phyloP scores from a whole-genome alignment of 306 rosid genomes.

The Sicyos baderoa region DNA sequence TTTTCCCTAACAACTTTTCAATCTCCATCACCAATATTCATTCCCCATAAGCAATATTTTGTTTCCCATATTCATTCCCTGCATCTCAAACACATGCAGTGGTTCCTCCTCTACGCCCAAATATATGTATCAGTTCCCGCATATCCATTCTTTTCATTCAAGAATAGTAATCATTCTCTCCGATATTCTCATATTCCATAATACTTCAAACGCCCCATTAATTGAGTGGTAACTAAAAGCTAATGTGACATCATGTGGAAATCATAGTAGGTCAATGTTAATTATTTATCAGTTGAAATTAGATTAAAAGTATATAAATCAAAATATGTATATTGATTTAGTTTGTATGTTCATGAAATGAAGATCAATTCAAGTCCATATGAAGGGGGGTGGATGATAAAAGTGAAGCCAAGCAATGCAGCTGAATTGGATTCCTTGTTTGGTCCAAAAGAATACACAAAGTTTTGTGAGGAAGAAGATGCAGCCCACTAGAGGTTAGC shows the following conservation, averaged over 20 bases:
- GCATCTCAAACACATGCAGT: no score
- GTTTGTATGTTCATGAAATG: slow-evolving; percentile 19
- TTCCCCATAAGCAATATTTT: no score
- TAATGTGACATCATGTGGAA: background rate
- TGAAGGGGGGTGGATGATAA: slow-evolving; percentile 94
- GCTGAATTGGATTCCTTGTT: slow-evolving; percentile 51
- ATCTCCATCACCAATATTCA: no score
- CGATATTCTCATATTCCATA: no score
- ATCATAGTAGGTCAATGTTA: background rate
- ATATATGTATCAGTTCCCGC: no score
- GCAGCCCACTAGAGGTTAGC: slow-evolving; percentile 46
- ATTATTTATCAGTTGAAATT: background rate
- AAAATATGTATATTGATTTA: background rate
- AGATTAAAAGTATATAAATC: background rate
- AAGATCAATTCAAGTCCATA: slow-evolving; percentile 75
- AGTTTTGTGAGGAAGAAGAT: slow-evolving; percentile 80
- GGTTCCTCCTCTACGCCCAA: no score
- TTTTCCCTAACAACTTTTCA: no score
- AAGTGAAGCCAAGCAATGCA: slow-evolving; percentile 57
- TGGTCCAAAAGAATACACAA: slow-evolving; percentile 70
- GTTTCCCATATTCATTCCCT: no score
- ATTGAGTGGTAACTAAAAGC: background rate
- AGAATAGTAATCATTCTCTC: no score
- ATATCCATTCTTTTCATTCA: no score
- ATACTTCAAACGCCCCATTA: no score